Evolutionary conservation across 2,329 filamentous ascomycete genomes (phyloP), one percentile per base, ranked within the genome.

Genomic region (Ascochyta pisi): DNA sequence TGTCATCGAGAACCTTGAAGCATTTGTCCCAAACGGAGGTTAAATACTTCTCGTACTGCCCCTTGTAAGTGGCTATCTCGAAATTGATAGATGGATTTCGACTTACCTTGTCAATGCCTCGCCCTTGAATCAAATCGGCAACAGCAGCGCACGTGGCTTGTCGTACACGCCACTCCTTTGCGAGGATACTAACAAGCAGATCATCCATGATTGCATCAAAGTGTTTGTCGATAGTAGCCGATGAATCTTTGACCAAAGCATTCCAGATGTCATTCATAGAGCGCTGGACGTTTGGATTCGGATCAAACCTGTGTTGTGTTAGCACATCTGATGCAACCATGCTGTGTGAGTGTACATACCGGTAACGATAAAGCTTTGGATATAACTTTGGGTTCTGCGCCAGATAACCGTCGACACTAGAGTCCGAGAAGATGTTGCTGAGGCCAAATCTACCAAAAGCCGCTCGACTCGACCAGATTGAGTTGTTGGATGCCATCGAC

Each of bases 181-280:
- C 92, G 5, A 98, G 76, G 38, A 98, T 90, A 69, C 89, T 96
- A 64, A 87, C 88, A 29, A 99, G 81, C 6, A 98, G 79, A 71
- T 99, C 95, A 9, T 88, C 82, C 80, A 99, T 89, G 66, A 99
- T 98, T 8, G 86, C 86, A 62, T 96, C 89, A 69, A 98, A 97
- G 74, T 98, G 84, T 16, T 83, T 80, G 61, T 95, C 88, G 39
- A 98, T 85, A 0, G 90, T 90, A 0, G 84, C 82, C 16, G 86
- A 87, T 1, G 91, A 85, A 65, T 98, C 92, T 70, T 96, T 96
- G 50, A 98, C 92, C n/a, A 99, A 79, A 0, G 94, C 89, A 67
- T 90, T 93, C 95, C 95, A 99, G 63, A 99, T 98, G 60, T 96
- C 92, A 54, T 96, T 93, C 95, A 99, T 99, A 0, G 94, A 96